A percentile compares a stretch with the other conserved stretches of the same genome.
Evolutionary conservation across 192 early-diverging fungal genomes (phyloP).

Genomic region (Chytriomyces hyalinus): DNA sequence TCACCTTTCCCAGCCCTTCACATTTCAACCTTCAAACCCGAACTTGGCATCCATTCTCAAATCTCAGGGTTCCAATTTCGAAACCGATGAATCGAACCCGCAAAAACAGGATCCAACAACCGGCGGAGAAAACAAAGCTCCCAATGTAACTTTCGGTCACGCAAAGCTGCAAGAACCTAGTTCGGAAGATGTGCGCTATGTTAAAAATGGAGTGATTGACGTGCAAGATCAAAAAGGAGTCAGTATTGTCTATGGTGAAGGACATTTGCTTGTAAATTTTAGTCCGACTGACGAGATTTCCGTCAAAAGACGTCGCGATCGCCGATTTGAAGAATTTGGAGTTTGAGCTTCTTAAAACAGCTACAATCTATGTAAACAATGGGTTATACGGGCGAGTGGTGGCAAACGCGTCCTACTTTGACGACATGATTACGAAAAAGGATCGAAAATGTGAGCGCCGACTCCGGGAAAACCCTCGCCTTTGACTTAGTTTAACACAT

Average conservation of each 20-base stretch:
- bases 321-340: slow-evolving; percentile 55
- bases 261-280: not conserved
- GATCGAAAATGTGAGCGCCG: slow-evolving; percentile 37
- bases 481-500: too few species aligned
- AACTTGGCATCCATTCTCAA: slow-evolving; percentile 18
- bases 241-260: slow-evolving; percentile 56
- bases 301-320: slow-evolving; percentile 49
- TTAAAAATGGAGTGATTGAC: slow-evolving; percentile 38
- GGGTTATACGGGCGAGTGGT: slow-evolving; percentile 23
- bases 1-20: not conserved
- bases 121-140: not conserved
- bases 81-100: not conserved
- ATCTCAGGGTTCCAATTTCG: not conserved
- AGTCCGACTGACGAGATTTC: not conserved
- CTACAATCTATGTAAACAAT: slow-evolving; percentile 57
- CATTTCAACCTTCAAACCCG: slow-evolving; percentile 16
- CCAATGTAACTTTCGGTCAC: slow-evolving; percentile 4
- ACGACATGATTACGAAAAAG: slow-evolving; percentile 49
- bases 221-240: slow-evolving; percentile 49
- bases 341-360: slow-evolving; percentile 49
- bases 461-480: too few species aligned
- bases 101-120: not conserved
- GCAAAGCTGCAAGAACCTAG: slow-evolving; percentile 1
- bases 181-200: slow-evolving; percentile 50
- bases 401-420: slow-evolving; percentile 38